Conservation (phyloP, 75 land plant genomes). For the Cryptomeria japonica region DNA sequence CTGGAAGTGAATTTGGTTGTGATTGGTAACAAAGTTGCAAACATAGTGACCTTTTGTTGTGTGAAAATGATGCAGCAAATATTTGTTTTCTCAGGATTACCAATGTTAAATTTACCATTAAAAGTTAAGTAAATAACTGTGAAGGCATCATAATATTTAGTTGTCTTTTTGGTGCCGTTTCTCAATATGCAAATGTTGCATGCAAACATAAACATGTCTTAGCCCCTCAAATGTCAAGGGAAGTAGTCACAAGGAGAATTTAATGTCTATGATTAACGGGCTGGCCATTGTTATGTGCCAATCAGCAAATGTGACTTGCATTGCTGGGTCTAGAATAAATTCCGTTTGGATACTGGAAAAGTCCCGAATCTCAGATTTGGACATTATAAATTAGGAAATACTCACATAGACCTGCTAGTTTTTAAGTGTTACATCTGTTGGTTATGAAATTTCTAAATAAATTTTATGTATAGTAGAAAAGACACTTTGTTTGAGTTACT, state of each 20-base stretch:
- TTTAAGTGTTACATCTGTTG: background rate
- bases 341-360: background rate
- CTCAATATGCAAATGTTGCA: background rate
- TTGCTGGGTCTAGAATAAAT: background rate
- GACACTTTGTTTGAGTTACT: background rate
- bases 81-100: background rate
- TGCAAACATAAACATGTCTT: background rate
- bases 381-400: background rate
- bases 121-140: background rate
- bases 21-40: background rate
- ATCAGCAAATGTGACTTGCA: background rate
- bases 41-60: background rate
- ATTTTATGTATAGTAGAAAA: background rate
- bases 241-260: background rate
- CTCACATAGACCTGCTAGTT: background rate
- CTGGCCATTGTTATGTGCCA: background rate
- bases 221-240: background rate
- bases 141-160: background rate
- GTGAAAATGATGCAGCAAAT: background rate
- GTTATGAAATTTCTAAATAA: background rate
- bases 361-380: background rate
- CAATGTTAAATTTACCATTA: background rate
- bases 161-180: background rate
- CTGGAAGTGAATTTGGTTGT: background rate
- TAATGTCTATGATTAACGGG: background rate